phyloP scores from a whole-genome alignment of 768 basidiomycete species.

The Suillus variegatus region DNA sequence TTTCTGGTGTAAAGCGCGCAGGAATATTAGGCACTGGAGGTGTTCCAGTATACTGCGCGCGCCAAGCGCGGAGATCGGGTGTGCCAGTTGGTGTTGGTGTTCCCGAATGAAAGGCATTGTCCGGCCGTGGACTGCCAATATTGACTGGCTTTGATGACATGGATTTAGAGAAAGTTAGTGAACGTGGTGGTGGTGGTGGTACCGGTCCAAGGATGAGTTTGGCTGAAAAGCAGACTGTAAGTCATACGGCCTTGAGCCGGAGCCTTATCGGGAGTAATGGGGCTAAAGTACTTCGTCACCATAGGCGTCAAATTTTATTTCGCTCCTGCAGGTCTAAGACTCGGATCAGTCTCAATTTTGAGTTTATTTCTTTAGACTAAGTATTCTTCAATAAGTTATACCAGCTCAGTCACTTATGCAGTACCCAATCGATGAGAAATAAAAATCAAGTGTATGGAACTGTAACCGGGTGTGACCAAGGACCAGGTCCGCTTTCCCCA shows the following conservation, averaged over 20 bases:
- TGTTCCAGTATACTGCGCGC: conserved; percentile 65
- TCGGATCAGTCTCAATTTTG: neutral
- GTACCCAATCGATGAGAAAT: too few relatives aligned
- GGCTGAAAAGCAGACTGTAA: neutral
- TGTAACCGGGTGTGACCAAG: too few relatives aligned
- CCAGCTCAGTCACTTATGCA: neutral
- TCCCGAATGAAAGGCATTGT: conserved; percentile 15
- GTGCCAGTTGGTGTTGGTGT: conserved; percentile 50
- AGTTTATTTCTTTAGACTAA: neutral
- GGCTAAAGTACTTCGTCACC: neutral
- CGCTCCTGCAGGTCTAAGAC: neutral
- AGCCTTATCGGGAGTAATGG: neutral
- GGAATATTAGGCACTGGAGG: conserved; percentile 54
- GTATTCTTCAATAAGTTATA: neutral
- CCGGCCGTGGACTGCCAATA: conserved; percentile 40
- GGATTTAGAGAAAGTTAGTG: neutral
- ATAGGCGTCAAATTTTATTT: neutral
- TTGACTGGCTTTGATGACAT: conserved; percentile 62
- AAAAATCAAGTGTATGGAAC: too few relatives aligned
- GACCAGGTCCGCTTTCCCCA: too few relatives aligned
- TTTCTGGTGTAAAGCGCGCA: conserved; percentile 54
- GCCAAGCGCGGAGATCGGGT: conserved; percentile 63
- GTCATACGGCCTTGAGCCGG: neutral
- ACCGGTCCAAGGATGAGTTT: neutral
- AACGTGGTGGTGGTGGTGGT: conserved; percentile 1